Conservation (phyloP, 805 yeast genomes). For the Saccharomycopsis vini region DNA sequence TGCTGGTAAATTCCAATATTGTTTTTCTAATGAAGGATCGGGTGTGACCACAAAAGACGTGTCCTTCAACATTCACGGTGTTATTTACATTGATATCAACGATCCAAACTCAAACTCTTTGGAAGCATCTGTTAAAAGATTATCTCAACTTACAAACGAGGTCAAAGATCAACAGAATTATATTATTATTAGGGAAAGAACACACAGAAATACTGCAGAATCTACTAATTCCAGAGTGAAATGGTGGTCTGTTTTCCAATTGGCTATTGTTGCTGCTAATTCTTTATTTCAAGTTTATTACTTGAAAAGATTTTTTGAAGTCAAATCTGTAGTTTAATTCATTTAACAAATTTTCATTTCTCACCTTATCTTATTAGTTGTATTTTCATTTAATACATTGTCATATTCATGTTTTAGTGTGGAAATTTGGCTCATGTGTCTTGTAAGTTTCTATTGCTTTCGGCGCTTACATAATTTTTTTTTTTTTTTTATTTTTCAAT, state of each 20-base stretch:
- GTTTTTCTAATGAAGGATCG: slow-evolving; percentile 83
- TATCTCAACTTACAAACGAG: slow-evolving; percentile 69
- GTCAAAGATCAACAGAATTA: slow-evolving; percentile 88
- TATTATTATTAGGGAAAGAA: slow-evolving; percentile 91
- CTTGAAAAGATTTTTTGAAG: slow-evolving; percentile 91
- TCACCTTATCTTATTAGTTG: too few relatives aligned
- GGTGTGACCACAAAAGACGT: slow-evolving; percentile 75
- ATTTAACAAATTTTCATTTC: background rate
- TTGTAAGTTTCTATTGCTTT: too few relatives aligned
- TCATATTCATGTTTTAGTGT: too few relatives aligned
- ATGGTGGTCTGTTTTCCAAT: slow-evolving; percentile 95
- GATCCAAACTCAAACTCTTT: slow-evolving; percentile 69
- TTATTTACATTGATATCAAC: slow-evolving; percentile 72
- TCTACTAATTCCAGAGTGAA: slow-evolving; percentile 93
- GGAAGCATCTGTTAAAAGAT: slow-evolving; percentile 72
- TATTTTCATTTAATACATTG: too few relatives aligned
- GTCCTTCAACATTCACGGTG: slow-evolving; percentile 91
- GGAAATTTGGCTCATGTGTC: too few relatives aligned
- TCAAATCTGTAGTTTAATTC: slow-evolving; percentile 69
- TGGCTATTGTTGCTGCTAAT: slow-evolving; percentile 75
- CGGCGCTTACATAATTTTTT: too few relatives aligned
- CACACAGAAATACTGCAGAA: slow-evolving; percentile 97
- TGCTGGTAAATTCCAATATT: slow-evolving; percentile 73
- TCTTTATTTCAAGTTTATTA: slow-evolving; percentile 90
- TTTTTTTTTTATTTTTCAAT: too few relatives aligned